Evolutionary conservation across 768 basidiomycete species (phyloP), one percentile per base, ranked within the genome.

Genomic region (Mycena polygramma): DNA sequence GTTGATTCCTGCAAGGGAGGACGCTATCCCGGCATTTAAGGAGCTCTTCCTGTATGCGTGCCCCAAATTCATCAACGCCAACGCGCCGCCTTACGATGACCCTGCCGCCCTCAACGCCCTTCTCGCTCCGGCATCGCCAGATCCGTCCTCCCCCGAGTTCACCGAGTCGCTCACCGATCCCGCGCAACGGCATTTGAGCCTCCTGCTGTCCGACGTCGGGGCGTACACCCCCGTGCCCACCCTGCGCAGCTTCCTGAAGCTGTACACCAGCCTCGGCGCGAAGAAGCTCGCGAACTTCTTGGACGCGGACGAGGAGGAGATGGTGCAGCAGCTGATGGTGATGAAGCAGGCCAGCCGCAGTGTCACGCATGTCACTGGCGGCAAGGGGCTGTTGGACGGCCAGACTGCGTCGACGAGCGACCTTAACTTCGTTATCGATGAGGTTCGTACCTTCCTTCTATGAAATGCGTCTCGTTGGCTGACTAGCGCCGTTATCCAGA

Each of bases 311-410:
- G 97, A 98, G 82, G 97, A 99, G 78, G 93, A 94, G 80, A 92
- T 98, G 77, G 86, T 99, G 68, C 94, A 97, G 82, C 94, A 97
- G 87, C 89, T 99, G 87, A 98, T 99, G 96, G 91, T 95, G 52
- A 89, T 98, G 82, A 99, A 99, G 85, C 91, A 93, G 72, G 90
- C 91, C 0, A 94, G 93, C 75, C 86, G 95, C 76, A 94, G 93
- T 68, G 81, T 92, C 63, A 91, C 89, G 78, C 86, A 93, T 79
- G 87, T 91, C 45, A 82, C 84, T 48, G 92, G 86, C 75, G 84
- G 79, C 41, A 81, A 87, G 70, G 85, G 91, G 63, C 79, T 98
- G 45, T 83, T 99, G 69, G 93, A 93, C 70, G 97, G 97, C 2
- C 90, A 96, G 77, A 91, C 89, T 77, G 92, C 95, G 77, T 91